Conservation (phyloP, 2,329 filamentous ascomycete genomes). For the Thielaviopsis ethacetica region DNA sequence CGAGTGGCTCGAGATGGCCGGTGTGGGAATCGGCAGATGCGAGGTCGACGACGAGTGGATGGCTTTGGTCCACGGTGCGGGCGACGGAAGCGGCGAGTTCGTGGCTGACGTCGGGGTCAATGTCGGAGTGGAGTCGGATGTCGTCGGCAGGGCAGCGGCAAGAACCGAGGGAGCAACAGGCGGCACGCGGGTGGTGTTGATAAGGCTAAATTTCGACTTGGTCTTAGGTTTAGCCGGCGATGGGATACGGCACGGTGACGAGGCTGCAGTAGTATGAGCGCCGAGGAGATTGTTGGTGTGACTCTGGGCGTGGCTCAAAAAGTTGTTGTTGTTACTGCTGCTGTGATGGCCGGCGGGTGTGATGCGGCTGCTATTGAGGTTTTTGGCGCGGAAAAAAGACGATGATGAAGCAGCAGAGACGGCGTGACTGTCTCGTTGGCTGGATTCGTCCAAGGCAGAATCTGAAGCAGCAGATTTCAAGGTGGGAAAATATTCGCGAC, state of each 20-base stretch:
- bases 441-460: slow-evolving; percentile 1
- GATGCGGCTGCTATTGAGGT: neutral
- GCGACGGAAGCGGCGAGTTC: neutral
- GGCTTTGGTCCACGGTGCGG: neutral
- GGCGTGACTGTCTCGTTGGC: neutral
- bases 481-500: slow-evolving; percentile 14
- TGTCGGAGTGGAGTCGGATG: neutral
- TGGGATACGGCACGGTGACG: neutral
- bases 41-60: neutral
- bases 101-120: slow-evolving; percentile 1
- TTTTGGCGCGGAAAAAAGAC: neutral
- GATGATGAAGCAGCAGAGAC: neutral
- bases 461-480: slow-evolving; percentile 10
- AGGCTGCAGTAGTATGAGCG: neutral
- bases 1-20: neutral
- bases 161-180: slow-evolving; percentile 3
- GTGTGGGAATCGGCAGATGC: neutral
- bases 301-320: neutral
- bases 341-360: neutral
- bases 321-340: neutral
- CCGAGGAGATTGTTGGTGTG: neutral
- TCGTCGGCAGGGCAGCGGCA: neutral
- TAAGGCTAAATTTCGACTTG: neutral
- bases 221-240: neutral
- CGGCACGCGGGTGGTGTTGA: neutral